Evolutionary conservation across 129 eudicot species (phyloP), one percentile per base, ranked within the genome.

Genomic region (Flaveria trinervia): DNA sequence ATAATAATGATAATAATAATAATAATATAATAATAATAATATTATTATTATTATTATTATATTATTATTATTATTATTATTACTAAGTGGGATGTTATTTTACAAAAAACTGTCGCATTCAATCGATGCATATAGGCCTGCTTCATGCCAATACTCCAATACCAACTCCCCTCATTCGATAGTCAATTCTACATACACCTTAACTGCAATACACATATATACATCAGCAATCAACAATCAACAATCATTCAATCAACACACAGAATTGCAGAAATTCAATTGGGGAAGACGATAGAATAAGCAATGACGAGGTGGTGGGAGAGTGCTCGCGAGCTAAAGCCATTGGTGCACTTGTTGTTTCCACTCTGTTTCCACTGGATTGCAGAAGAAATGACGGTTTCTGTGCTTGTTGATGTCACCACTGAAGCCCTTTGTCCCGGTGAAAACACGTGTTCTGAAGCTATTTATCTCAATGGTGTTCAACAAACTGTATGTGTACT

Each of bases 351-450:
- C 74, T 67, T 92, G n/a, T 57, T 92, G 72, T 76, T 89, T 33
- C 93, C 98, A 16, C 83, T 92, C 4, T 88, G 89, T 70, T 68
- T 89, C 3, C 96, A 89, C 60, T 92, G 98, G 98, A 72, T 89
- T 66, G 98, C 94, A 5, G 93, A 88, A 70, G 98, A 92, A 61
- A 92, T 92, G 98, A 88, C 96, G 7, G 93, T 86, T 68, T 86
- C 98, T 25, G 93, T 90, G 9, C 89, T 92, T 18, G 98, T 89
- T 73, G 98, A 92, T 73, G 92, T 92, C 74, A 88, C 96, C 26
- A 92, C 98, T 26, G 73, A 59, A 22, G 90, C 98, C 72, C 92
- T 89, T 7, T 92, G 98, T 62, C 89, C 93, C 9, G 89, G 87
- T 1, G 49, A 84, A 44, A 78, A 83, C 36, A 83, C 90, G 18